Percentiles rank a stretch among this genome's conserved stretches.
Evolutionary conservation across 495 filamentous ascomycete genomes (phyloP).

Genomic region (Penicillium roqueforti): DNA sequence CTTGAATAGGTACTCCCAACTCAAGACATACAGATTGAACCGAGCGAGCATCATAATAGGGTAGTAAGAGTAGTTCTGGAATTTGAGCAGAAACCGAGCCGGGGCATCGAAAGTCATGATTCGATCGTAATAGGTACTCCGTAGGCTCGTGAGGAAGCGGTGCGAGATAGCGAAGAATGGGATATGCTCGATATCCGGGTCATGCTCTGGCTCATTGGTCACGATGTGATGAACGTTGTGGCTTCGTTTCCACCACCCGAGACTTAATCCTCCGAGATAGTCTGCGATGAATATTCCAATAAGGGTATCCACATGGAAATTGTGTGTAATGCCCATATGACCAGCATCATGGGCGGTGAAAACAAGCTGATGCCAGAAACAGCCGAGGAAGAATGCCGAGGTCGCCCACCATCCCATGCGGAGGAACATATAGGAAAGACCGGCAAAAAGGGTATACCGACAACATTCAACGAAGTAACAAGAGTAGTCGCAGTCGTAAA

Average conservation of each 20-base stretch:
- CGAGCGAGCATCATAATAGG: slow-evolving; percentile 77
- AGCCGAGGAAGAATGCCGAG: slow-evolving; percentile 73
- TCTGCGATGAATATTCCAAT: slow-evolving; percentile 91
- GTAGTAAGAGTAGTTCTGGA: slow-evolving; percentile 86
- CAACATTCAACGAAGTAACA: slow-evolving; percentile 71
- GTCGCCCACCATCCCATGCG: slow-evolving; percentile 66
- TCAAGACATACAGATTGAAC: slow-evolving; percentile 87
- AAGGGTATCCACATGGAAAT: slow-evolving; percentile 72
- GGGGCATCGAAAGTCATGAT: slow-evolving; percentile 79
- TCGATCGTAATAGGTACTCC: slow-evolving; percentile 85
- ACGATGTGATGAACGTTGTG: slow-evolving; percentile 99
- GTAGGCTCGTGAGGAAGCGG: slow-evolving; percentile 69
- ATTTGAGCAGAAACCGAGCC: slow-evolving; percentile 64
- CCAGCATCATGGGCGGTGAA: slow-evolving; percentile 96
- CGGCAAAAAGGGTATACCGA: slow-evolving; percentile 73
- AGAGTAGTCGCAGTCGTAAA: slow-evolving; percentile 83
- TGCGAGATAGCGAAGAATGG: slow-evolving; percentile 93
- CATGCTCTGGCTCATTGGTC: slow-evolving; percentile 93
- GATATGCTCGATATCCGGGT: slow-evolving; percentile 95
- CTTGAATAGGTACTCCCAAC: slow-evolving; percentile 73
- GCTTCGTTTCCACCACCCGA: slow-evolving; percentile 96
- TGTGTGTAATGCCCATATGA: slow-evolving; percentile 95
- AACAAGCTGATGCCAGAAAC: slow-evolving; percentile 92
- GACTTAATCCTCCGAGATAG: slow-evolving; percentile 82
- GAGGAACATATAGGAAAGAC: slow-evolving; percentile 60